Conservation (phyloP, 1,284 basidiomycete species). For the Mycena sp. region DNA sequence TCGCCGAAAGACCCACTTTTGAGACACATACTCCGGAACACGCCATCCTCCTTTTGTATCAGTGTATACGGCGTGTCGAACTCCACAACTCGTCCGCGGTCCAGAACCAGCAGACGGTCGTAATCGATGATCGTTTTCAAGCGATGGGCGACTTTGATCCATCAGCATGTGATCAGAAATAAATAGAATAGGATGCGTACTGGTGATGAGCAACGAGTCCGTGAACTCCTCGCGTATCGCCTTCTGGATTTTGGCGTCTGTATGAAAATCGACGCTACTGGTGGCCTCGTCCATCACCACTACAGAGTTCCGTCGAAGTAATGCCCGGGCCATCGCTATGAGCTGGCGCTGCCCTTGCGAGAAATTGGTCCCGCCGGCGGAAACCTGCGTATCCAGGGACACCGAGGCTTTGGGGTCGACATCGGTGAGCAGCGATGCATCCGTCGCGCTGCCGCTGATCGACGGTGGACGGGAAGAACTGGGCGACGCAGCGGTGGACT, state of each 20-base stretch:
- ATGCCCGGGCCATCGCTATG: slow-evolving; percentile 83
- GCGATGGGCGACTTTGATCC: slow-evolving; percentile 69
- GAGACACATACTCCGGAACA: slow-evolving; percentile 83
- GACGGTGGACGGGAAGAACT: slow-evolving; percentile 25
- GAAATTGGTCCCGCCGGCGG: slow-evolving; percentile 85
- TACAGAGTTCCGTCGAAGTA: slow-evolving; percentile 80
- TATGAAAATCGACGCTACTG: slow-evolving; percentile 80
- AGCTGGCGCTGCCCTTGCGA: slow-evolving; percentile 89
- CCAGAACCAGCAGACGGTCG: slow-evolving; percentile 84
- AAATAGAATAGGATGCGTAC: slow-evolving; percentile 46
- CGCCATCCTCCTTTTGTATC: slow-evolving; percentile 76
- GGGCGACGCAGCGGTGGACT: slow-evolving; percentile 51
- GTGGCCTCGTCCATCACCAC: slow-evolving; percentile 90
- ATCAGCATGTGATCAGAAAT: no score
- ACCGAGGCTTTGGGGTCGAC: slow-evolving; percentile 64
- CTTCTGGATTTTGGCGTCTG: slow-evolving; percentile 82
- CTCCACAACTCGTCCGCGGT: slow-evolving; percentile 81
- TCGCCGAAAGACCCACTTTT: slow-evolving; percentile 85
- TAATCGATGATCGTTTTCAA: slow-evolving; percentile 82
- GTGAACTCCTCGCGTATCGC: slow-evolving; percentile 86
- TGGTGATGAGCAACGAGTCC: slow-evolving; percentile 67
- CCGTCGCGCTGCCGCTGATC: slow-evolving; percentile 47
- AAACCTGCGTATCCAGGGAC: slow-evolving; percentile 79
- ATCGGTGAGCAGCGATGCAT: slow-evolving; percentile 54
- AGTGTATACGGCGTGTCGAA: slow-evolving; percentile 86